phyloP scores from a whole-genome alignment of 2,329 filamentous ascomycete species.

The Xylaria sp. region DNA sequence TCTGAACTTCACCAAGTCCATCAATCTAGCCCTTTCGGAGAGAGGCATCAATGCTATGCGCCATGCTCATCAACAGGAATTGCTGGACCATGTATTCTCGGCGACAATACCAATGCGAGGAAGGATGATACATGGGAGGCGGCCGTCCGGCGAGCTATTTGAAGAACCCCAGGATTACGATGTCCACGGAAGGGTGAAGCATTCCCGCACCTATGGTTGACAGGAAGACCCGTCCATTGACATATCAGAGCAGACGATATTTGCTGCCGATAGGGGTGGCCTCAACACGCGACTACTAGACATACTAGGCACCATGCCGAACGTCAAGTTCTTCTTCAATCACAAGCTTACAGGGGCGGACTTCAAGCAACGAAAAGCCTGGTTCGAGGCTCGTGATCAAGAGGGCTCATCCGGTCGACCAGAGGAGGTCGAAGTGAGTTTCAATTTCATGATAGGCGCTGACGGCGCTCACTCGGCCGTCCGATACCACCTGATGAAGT shows the following conservation, averaged over 20 bases:
- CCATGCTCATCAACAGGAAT: conserved; percentile 64
- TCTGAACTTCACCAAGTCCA: conserved; percentile 97
- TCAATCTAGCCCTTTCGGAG: conserved; percentile 93
- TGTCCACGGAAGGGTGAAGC: conserved; percentile 75
- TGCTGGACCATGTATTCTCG: conserved; percentile 74
- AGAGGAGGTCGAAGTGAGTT: conserved; percentile 78
- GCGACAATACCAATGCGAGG: conserved; percentile 91
- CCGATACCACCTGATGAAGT: conserved; percentile 96
- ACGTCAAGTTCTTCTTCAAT: conserved; percentile 90
- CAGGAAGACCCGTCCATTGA: conserved; percentile 1
- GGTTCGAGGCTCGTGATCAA: conserved; percentile 70
- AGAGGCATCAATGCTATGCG: conserved; percentile 88
- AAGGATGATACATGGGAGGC: conserved; percentile 88
- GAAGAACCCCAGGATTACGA: conserved; percentile 89
- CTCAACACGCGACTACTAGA: conserved; percentile 86
- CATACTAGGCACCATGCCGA: conserved; percentile 78
- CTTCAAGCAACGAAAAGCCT: conserved; percentile 76
- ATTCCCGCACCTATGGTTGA: conserved; percentile 1
- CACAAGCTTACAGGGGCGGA: conserved; percentile 92
- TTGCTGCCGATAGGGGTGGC: conserved; percentile 80
- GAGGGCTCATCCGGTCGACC: conserved; percentile 47
- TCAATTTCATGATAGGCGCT: conserved; percentile 91
- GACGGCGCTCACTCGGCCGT: conserved; percentile 94
- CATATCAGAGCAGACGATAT: conserved; percentile 64
- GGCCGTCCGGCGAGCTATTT: conserved; percentile 66